Evolutionary conservation across 768 basidiomycete genomes (phyloP), one percentile per base, ranked within the genome.

Genomic region (Boletus rufocinnamomeus): DNA sequence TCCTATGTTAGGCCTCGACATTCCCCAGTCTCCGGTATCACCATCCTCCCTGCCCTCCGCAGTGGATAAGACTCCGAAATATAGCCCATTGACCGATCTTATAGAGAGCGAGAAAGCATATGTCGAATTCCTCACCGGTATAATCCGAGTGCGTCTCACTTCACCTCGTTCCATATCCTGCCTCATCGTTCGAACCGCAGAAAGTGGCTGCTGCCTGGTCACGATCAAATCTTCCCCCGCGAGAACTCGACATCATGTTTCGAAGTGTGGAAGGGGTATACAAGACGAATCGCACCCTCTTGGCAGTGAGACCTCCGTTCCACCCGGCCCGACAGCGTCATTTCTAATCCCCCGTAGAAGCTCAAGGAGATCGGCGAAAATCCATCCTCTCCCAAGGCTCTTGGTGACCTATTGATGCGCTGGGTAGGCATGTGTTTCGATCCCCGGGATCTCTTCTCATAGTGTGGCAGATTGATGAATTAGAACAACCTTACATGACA

Each of bases 121-220:
- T 76, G 95, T 98, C 14, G 94, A 96, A 44, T 83, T 92, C 63
- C 77, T 99, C 38, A 88, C 93, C 13, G 88, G 88, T 43, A 84
- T 98, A 67, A 97, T 99, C 64, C 84, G 95, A 69, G 96, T 95
- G 71, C 57, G 92, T 77, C 43, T 69, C 30, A 41, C 44, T 19
- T 41, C 43, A 25, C 35, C 57, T 48, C 37, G 28, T 47, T 43
- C 30, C 34, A 38, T 45, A 30, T 43, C 32, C 40, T 55, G 44
- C 30, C 64, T 61, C 55, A 69, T 58, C 49, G 16, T 56, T 57
- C 50, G 32, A 63, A 25, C n/a, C 54, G 17, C 70, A 98, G 95
- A 93, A 91, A 84, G 91, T 97, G 6, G 97, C 97, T 11, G 88
- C 89, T n/a, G 97, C 97, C 50, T 99, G 97, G 97, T 97, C 95